These are phyloP conservation scores for Hymenoscyphus repandus DNA, from an alignment of 2,329 filamentous ascomycete genomes.

Conservation along the genomic window DNA sequence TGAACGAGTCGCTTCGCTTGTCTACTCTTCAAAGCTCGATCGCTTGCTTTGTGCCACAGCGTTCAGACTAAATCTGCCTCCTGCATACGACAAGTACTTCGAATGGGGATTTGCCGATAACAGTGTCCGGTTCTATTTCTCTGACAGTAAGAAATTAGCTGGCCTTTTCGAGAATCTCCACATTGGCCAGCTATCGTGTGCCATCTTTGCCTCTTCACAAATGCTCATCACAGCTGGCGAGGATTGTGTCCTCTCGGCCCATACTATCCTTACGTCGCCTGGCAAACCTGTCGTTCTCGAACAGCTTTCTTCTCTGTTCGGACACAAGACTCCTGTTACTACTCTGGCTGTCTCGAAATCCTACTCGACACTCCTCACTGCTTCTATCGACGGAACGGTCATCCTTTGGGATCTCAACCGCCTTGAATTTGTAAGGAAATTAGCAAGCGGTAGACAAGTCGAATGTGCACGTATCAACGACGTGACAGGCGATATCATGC, in stretches of 20 bases:
- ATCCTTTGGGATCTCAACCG: conserved; percentile 94
- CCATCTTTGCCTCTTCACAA: conserved; percentile 81
- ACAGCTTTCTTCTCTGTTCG: conserved; percentile 77
- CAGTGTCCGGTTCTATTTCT: conserved; percentile 84
- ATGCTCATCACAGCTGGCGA: conserved; percentile 88
- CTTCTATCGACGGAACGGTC: conserved; percentile 74
- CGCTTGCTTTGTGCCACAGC: conserved; percentile 77
- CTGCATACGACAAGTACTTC: conserved; percentile 81
- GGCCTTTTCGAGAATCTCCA: conserved; percentile 93
- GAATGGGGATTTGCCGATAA: conserved; percentile 96
- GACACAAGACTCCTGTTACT: conserved; percentile 79
- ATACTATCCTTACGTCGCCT: conserved; percentile 59
- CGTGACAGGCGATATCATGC: conserved; percentile 80
- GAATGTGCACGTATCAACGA: conserved; percentile 86
- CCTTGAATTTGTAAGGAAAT: conserved; percentile 74
- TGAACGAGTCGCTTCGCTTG: conserved; percentile 74
- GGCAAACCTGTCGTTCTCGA: conserved; percentile 72
- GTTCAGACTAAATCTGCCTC: conserved; percentile 81
- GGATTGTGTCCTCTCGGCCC: conserved; percentile 86
- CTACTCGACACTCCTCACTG: conserved; percentile 82
- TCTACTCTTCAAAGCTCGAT: conserved; percentile 74
- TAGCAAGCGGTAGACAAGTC: conserved; percentile 52
- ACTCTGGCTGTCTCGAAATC: conserved; percentile 80
- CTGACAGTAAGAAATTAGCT: conserved; percentile 75
- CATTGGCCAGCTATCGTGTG: conserved; percentile 79